phyloP scores from a whole-genome alignment of 2,329 filamentous ascomycete species.

The Pezicula radicicola region DNA sequence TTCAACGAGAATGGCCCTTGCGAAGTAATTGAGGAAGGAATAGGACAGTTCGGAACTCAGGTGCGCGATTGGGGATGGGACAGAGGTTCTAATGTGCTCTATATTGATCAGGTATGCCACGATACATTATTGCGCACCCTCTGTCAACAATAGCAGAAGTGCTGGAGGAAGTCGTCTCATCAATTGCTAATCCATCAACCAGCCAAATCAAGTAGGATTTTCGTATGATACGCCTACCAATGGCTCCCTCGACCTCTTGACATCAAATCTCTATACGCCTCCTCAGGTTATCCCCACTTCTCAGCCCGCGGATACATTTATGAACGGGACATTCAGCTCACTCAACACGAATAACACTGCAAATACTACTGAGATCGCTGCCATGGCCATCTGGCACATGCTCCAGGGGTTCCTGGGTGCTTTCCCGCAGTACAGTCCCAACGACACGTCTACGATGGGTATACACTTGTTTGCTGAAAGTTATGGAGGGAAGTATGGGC shows the following conservation, averaged over 20 bases:
- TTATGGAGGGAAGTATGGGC: conserved; percentile 69
- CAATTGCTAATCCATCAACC: conserved; percentile 32
- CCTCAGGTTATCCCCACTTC: conserved; percentile 28
- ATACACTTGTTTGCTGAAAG: conserved; percentile 68
- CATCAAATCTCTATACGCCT: conserved; percentile 36
- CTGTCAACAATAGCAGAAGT: conserved; percentile 30
- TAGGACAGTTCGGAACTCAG: conserved; percentile 50
- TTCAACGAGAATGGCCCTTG: conserved; percentile 59
- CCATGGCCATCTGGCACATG: conserved; percentile 56
- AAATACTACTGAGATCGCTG: conserved; percentile 48
- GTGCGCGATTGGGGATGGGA: conserved; percentile 66
- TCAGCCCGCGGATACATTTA: conserved; percentile 31
- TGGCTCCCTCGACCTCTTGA: conserved; percentile 50
- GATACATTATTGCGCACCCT: conserved; percentile 5
- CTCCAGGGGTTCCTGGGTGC: conserved; percentile 56
- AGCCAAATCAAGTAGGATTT: conserved; percentile 70
- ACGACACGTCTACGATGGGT: conserved; percentile 50
- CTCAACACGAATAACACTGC: conserved; percentile 40
- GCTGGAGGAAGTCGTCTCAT: too few relatives aligned
- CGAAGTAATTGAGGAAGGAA: conserved; percentile 44
- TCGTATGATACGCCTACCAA: conserved; percentile 65
- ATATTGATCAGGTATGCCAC: conserved; percentile 44
- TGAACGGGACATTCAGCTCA: conserved; percentile 66
- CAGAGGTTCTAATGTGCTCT: conserved; percentile 52
- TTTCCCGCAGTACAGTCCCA: conserved; percentile 51